Base-by-base conservation (phyloP, 148 eudicot species). In the Vaccinium vitisidaea region DNA sequence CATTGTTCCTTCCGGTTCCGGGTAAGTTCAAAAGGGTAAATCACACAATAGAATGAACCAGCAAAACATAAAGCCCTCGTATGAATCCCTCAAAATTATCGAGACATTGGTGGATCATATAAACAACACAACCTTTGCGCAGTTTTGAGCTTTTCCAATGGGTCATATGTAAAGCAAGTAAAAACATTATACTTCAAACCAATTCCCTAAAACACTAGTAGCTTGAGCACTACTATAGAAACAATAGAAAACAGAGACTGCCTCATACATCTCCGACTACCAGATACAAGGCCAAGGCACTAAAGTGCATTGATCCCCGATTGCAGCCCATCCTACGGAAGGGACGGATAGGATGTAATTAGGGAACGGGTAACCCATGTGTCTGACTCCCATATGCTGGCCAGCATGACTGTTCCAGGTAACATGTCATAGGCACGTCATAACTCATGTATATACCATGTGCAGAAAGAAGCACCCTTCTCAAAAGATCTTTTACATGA, bases 381-480 rank as follows among this genome's bases (percentile, higher is more conserved):
- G 3, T 73, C 77, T 15, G 23, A 36, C n/a, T 74, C 52, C 52
- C 77, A 43, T 39, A 74, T 36, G 77, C 48, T 74, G 77, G 11
- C 14, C 77, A 74, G 21, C 77, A 39, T 15, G 49, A 36, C 23
- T 36, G 11, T 43, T 19, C 77, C 18, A 9, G 23, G 50, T 74
- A 43, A 74, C 52, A 0, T 74, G 77, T 43, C 21, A 74, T 4
- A 27, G 74, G 77, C 21, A 74, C 13, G 5, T 74, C 23, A 65
- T 23, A 23, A 65, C 71, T 18, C 77, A 74, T 71, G 6, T 15
- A 6, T 39, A 74, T 74, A 74, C 21, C 23, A 74, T 18, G 77
- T 39, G 77, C 77, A 74, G 49, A 50, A 74, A 74, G 49, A 74
- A 74, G 50, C 77, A 74, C 50, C 4, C n/a, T 74, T 74, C 7